Percentiles rank a stretch among this genome's conserved stretches.
These are phyloP conservation scores for Stephanodiscus minutulus DNA, from an alignment of 108 stramenopile species.

Conservation along the genomic window DNA sequence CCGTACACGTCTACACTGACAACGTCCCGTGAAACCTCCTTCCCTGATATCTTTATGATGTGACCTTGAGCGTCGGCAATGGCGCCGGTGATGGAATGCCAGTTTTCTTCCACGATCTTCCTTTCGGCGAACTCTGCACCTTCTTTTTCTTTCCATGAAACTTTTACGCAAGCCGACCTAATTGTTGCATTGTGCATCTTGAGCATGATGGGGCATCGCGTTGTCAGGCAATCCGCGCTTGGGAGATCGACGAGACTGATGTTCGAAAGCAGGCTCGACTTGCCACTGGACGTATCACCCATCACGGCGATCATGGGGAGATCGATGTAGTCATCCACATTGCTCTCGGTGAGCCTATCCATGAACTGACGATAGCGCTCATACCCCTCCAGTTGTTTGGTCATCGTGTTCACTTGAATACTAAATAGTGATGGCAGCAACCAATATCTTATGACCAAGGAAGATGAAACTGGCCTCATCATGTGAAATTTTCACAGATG, in stretches of 20 bases:
- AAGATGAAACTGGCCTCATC: too few relatives aligned
- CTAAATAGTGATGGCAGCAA: too few relatives aligned
- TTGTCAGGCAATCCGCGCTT: constrained; percentile 57
- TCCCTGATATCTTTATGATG: constrained; percentile 52
- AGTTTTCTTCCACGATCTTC: constrained; percentile 36
- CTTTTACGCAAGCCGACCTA: constrained; percentile 40
- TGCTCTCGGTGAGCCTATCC: constrained; percentile 33
- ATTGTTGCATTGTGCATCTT: constrained; percentile 24
- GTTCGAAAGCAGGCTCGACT: constrained; percentile 55
- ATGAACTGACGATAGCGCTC: constrained; percentile 41
- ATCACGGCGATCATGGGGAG: constrained; percentile 71
- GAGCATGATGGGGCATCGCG: constrained; percentile 51
- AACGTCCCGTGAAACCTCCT: constrained; percentile 54
- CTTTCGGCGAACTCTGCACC: constrained; percentile 25
- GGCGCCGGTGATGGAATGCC: constrained; percentile 26
- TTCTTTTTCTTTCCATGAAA: constrained; percentile 47
- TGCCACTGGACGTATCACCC: constrained; percentile 71
- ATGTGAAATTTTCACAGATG: too few relatives aligned
- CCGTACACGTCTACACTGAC: constrained; percentile 51
- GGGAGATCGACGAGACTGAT: constrained; percentile 62
- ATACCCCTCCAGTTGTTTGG: constrained; percentile 19
- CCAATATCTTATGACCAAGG: too few relatives aligned
- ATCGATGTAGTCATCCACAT: constrained; percentile 45
- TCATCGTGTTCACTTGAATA: not conserved
- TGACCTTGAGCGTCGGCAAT: constrained; percentile 57